Evolutionary conservation across 441 rosid species (phyloP).

Genomic region (Brassica balearica): DNA sequence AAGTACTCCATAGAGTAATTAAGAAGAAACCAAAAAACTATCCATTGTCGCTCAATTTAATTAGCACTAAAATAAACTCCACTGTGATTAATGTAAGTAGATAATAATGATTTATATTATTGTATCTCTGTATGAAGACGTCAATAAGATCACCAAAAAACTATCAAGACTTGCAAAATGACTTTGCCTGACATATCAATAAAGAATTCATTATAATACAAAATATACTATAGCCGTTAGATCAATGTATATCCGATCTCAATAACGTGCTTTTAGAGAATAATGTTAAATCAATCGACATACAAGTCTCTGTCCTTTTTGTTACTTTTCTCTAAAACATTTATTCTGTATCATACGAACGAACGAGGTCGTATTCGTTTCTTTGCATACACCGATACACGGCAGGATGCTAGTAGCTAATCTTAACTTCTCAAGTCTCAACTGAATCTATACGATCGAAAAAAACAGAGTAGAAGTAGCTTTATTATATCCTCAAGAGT

Average conservation of each 20-base stretch:
- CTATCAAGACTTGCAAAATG: neutral
- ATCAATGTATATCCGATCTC: neutral
- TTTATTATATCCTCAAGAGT: neutral
- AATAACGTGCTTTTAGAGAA: neutral
- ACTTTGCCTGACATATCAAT: neutral
- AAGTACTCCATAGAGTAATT: neutral
- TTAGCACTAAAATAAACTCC: neutral
- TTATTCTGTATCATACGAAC: neutral
- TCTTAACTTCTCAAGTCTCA: neutral
- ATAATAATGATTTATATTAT: neutral
- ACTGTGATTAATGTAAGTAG: slow-evolving; percentile 5
- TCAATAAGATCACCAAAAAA: neutral
- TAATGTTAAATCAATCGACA: neutral
- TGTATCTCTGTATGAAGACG: neutral
- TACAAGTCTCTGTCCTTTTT: neutral
- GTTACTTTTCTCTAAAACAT: neutral
- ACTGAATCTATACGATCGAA: neutral
- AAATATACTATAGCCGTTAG: neutral
- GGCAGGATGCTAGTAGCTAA: neutral
- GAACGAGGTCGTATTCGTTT: neutral
- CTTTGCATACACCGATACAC: neutral
- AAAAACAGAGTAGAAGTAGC: neutral
- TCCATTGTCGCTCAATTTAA: neutral
- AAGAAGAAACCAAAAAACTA: neutral
- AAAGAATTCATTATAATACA: neutral